phyloP scores from a whole-genome alignment of 768 basidiomycete genomes.

The Dioszegia crocea region DNA sequence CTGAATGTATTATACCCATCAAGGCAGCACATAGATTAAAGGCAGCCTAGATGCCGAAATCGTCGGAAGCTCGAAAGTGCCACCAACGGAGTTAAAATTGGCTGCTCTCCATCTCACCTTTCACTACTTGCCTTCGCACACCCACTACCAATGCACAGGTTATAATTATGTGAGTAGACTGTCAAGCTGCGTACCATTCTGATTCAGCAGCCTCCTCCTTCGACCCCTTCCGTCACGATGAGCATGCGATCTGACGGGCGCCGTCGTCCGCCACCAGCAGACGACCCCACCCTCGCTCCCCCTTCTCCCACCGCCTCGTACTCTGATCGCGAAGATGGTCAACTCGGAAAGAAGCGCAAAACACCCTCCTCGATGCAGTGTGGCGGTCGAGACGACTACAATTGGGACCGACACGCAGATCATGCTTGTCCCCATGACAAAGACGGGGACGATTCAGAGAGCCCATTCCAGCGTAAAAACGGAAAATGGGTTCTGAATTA shows the following conservation, averaged over 20 bases:
- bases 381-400: constrained; percentile 3
- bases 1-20: too few relatives aligned
- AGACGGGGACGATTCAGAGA: neutral
- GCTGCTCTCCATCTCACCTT: neutral
- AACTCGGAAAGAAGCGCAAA: constrained; percentile 12
- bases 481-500: constrained; percentile 11
- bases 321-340: constrained; percentile 8
- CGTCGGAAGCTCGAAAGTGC: neutral
- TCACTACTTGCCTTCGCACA: neutral
- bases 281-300: neutral
- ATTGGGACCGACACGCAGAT: constrained; percentile 1
- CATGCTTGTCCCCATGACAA: neutral
- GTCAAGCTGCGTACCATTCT: too few relatives aligned
- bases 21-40: too few relatives aligned
- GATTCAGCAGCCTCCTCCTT: too few relatives aligned
- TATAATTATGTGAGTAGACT: too few relatives aligned
- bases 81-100: constrained; percentile 1
- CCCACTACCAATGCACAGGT: too few relatives aligned
- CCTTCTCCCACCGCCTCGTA: constrained; percentile 8
- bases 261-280: neutral
- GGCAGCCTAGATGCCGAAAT: too few relatives aligned
- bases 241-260: neutral
- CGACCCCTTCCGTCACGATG: neutral
- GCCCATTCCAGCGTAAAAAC: constrained; percentile 9
- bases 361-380: constrained; percentile 11